Evolutionary conservation across 2,329 filamentous ascomycete species (phyloP).

Genomic region (Colletotrichum melonis): DNA sequence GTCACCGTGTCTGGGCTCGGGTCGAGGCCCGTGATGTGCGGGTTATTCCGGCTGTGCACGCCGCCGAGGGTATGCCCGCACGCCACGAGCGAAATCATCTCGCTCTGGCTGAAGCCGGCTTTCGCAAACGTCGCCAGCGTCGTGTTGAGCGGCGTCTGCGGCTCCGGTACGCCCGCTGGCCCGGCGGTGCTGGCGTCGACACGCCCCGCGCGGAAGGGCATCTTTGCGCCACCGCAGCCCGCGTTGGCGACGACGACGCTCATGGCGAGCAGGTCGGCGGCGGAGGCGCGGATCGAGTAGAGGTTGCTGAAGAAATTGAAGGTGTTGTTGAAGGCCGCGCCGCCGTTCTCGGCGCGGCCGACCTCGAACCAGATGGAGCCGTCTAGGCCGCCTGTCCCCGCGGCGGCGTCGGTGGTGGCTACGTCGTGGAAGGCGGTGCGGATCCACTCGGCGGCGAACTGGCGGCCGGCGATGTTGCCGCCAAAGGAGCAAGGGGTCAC

Average conservation of each 20-base stretch:
- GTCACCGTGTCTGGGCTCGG: conserved; percentile 44
- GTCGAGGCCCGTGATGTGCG: conserved; percentile 37
- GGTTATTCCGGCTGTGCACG: conserved; percentile 41
- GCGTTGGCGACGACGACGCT: conserved; percentile 41
- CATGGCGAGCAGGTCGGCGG: conserved; percentile 47
- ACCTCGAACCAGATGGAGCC: conserved; percentile 46
- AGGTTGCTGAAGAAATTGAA: conserved; percentile 39
- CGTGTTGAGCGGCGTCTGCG: conserved; percentile 38
- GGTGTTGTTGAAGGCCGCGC: conserved; percentile 46
- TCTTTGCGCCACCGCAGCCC: conserved; percentile 39
- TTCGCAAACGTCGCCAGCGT: conserved; percentile 38
- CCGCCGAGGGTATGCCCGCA: conserved; percentile 42
- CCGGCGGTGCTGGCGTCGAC: conserved; percentile 41
- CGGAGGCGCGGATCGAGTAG: conserved; percentile 38
- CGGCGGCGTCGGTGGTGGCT: conserved; percentile 41
- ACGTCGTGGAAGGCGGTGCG: conserved; percentile 47
- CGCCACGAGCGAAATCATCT: conserved; percentile 42
- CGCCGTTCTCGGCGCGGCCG: conserved; percentile 43
- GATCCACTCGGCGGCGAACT: conserved; percentile 46
- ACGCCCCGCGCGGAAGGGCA: conserved; percentile 41
- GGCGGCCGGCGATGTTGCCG: conserved; percentile 38
- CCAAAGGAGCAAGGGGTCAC: conserved; percentile 38
- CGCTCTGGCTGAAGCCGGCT: conserved; percentile 38
- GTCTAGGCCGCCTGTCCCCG: conserved; percentile 44
- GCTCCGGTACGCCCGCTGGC: conserved; percentile 41